Percentiles rank a stretch among this genome's conserved stretches.
Evolutionary conservation across 805 yeast genomes (phyloP).

Genomic region (Myxozyma neotropica): DNA sequence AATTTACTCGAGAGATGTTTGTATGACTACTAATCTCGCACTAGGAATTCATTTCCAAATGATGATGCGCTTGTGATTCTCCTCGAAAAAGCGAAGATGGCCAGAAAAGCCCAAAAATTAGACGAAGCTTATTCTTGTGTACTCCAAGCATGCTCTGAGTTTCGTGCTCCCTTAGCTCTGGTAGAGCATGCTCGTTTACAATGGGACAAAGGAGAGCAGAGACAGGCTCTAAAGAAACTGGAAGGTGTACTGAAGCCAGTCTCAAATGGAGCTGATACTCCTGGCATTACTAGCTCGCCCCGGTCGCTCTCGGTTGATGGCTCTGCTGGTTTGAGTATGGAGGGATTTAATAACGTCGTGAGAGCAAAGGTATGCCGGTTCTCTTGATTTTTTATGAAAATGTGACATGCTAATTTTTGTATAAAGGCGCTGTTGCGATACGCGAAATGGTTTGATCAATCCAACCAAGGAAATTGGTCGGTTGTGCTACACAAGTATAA

Average conservation of each 20-base stretch:
- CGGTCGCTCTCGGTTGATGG: background rate
- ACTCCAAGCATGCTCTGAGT: constrained; percentile 55
- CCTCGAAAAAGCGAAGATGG: constrained; percentile 61
- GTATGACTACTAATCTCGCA: background rate
- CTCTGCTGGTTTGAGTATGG: background rate
- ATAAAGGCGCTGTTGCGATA: constrained; percentile 65
- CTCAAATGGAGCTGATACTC: background rate
- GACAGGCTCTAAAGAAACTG: constrained; percentile 62
- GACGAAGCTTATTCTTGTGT: constrained; percentile 73
- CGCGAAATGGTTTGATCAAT: constrained; percentile 84
- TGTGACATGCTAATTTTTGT: background rate
- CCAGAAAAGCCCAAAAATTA: constrained; percentile 66
- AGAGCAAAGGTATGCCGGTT: constrained; percentile 12
- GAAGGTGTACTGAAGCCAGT: constrained; percentile 28
- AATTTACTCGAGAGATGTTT: background rate
- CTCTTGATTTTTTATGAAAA: background rate
- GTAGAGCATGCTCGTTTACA: constrained; percentile 77
- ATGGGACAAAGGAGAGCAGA: constrained; percentile 88
- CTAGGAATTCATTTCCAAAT: constrained; percentile 31
- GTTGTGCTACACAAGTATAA: constrained; percentile 71
- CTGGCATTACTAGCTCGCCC: background rate
- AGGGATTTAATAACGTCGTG: background rate
- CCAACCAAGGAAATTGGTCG: constrained; percentile 78
- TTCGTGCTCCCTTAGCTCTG: constrained; percentile 36
- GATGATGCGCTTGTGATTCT: constrained; percentile 49